Percentiles rank a stretch among this genome's conserved stretches.
Conservation (phyloP, 176 grass and related monocot genomes). For the Aegilops bicornis region DNA sequence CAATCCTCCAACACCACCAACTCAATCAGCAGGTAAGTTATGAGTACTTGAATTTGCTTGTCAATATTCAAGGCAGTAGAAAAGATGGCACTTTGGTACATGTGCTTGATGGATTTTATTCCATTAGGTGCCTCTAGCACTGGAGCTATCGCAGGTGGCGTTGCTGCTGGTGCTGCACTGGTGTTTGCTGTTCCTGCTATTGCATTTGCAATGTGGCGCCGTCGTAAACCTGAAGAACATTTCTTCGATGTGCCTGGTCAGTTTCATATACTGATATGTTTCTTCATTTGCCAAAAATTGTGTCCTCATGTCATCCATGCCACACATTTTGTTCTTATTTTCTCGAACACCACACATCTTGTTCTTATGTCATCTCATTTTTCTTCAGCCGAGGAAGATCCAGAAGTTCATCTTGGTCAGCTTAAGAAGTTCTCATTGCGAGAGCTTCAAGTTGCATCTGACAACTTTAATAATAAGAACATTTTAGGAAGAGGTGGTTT, state of each 20-base stretch:
- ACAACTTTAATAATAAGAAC: slow-evolving; percentile 61
- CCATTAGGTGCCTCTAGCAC: slow-evolving; percentile 39
- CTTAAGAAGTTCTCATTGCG: slow-evolving; percentile 71
- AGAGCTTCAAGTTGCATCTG: slow-evolving; percentile 67
- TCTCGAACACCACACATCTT: slow-evolving; percentile 7
- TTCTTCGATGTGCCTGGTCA: slow-evolving; percentile 68
- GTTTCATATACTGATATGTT: slow-evolving; percentile 13
- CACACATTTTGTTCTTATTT: slow-evolving; percentile 26
- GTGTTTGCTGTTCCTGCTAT: slow-evolving; percentile 62
- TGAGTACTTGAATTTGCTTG: slow-evolving; percentile 16
- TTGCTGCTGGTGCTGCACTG: slow-evolving; percentile 52
- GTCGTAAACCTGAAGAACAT: slow-evolving; percentile 71
- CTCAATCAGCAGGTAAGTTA: slow-evolving; percentile 36
- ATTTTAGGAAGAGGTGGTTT: slow-evolving; percentile 75
- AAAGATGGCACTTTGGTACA: neutral
- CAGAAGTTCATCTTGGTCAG: slow-evolving; percentile 76
- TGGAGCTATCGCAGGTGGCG: slow-evolving; percentile 53
- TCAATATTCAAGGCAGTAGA: slow-evolving; percentile 4
- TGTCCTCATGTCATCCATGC: slow-evolving; percentile 8
- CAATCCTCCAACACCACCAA: slow-evolving; percentile 45
- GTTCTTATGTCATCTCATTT: slow-evolving; percentile 22
- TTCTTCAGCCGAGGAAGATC: slow-evolving; percentile 64
- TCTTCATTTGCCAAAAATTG: neutral
- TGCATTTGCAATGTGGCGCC: slow-evolving; percentile 65
- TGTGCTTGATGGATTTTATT: slow-evolving; percentile 18